Base-by-base conservation (phyloP, 2,329 filamentous ascomycete genomes). In the Pyricularia sp. region DNA sequence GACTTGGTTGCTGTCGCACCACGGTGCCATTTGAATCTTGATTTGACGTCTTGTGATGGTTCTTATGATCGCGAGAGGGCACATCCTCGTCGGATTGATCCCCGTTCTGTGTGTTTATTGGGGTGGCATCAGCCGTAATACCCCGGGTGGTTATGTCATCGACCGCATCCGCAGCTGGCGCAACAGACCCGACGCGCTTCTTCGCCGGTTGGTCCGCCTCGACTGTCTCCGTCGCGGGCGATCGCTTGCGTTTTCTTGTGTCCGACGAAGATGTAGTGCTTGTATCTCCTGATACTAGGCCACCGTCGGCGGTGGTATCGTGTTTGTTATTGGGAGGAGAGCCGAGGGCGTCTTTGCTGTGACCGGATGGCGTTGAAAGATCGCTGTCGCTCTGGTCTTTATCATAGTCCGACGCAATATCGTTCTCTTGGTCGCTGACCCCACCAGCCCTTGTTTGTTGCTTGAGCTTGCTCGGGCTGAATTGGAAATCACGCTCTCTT, bases 401-500 rank as follows among this genome's bases (percentile, higher is more conserved):
- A 35, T 72, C 70, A 30, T 53, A 64, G 16, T 53, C 31, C n/a
- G 49, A 64, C 6, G n/a, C 75, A 28, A 80, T 78, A 28, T 77
- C 76, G 62, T 75, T 76, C 62, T 70, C 73, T 10, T 31, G n/a
- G 16, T 31, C 63, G 12, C 24, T 19, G 67, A 75, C 70, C 67
- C 71, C 69, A 24, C 71, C 69, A 44, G 74, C 70, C 12, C 72
- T 71, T 10, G 60, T 62, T 65, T 75, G 74, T 67, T 88, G 84
- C 69, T 86, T 85, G 66, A 92, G 82, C 78, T 92, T 93, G 80
- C 88, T 93, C 3, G 90, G 89, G 65, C 87, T 91, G 69, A 83
- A 84, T 70, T 89, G 86, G 68, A 85, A 84, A 65, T 77, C 74
- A 59, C 69, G 71, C 62, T 69, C 67, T 62, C 80, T 78, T 65